Percentiles rank a stretch among this genome's conserved stretches.
Evolutionary conservation across 106 monocot species (phyloP).

Genomic region (Apostasia ramifera): DNA sequence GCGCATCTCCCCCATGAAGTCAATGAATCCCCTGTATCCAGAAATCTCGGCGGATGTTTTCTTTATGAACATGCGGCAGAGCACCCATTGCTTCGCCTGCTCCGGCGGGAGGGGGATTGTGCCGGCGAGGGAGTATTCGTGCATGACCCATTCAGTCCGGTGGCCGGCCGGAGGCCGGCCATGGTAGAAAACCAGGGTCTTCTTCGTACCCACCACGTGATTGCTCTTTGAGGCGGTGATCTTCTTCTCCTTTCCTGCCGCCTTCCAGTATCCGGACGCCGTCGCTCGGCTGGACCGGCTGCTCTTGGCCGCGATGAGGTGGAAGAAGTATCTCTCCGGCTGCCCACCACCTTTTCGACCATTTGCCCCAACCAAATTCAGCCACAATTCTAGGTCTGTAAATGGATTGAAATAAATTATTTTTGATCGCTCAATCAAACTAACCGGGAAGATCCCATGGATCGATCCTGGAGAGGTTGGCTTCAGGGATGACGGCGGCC

Average conservation of each 20-base stretch:
- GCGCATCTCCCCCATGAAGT: no score
- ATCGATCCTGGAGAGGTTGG: conserved; percentile 16
- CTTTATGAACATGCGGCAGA: no score
- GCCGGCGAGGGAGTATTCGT: conserved; percentile 3
- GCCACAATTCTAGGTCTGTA: neutral
- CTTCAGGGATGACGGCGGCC: conserved; percentile 1
- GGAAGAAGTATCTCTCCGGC: conserved; percentile 14
- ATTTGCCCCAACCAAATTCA: neutral
- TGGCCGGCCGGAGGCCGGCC: conserved; percentile 13
- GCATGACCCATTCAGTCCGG: conserved; percentile 21
- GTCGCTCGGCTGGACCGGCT: conserved; percentile 16
- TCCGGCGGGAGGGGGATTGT: no score
- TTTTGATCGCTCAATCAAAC: no score
- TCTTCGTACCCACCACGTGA: conserved; percentile 1
- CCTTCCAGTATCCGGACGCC: conserved; percentile 14
- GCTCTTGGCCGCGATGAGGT: conserved; percentile 9
- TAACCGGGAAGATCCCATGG: conserved; percentile 21
- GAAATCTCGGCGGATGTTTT: no score
- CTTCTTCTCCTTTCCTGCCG: conserved; percentile 13
- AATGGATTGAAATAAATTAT: neutral
- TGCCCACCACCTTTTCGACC: neutral
- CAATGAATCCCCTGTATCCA: no score
- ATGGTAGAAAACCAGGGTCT: conserved; percentile 15
- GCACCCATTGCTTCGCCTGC: no score
- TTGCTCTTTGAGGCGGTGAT: neutral